Conservation (phyloP, 441 rosid genomes). For the Corymbia citriodora region DNA sequence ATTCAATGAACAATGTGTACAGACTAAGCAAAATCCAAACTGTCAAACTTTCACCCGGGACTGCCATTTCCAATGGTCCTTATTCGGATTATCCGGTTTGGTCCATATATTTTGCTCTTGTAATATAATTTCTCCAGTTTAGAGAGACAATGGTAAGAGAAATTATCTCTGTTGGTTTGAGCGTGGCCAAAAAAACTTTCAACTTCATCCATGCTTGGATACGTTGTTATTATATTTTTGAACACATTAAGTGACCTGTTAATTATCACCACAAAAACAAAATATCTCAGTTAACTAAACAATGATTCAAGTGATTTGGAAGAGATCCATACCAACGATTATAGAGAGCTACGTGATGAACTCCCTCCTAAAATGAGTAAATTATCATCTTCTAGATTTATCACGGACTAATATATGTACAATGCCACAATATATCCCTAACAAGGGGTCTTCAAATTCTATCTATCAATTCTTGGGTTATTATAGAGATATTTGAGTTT, state of each 20-base stretch:
- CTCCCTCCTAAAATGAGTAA: too few species aligned
- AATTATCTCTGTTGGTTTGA: not conserved
- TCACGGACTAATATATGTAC: too few species aligned
- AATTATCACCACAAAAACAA: not conserved
- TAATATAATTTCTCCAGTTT: not conserved
- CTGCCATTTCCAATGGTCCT: not conserved
- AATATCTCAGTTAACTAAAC: too few species aligned
- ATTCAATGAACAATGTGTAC: not conserved
- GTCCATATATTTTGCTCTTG: not conserved
- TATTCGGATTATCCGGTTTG: not conserved
- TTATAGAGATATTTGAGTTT: too few species aligned
- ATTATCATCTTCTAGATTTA: too few species aligned
- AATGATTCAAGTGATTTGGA: too few species aligned
- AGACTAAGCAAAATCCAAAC: not conserved
- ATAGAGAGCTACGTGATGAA: too few species aligned
- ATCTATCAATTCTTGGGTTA: too few species aligned
- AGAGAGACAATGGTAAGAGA: not conserved
- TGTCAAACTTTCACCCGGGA: not conserved
- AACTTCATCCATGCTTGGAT: not conserved
- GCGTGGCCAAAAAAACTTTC: not conserved
- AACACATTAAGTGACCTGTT: rapidly evolving
- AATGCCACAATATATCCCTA: too few species aligned
- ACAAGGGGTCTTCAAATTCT: too few species aligned
- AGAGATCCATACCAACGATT: too few species aligned
- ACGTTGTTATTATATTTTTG: not conserved